These are phyloP conservation scores for sunflower (Helianthus annuus) DNA, from an alignment of 129 eudicot genomes.

Conservation along the genomic window DNA sequence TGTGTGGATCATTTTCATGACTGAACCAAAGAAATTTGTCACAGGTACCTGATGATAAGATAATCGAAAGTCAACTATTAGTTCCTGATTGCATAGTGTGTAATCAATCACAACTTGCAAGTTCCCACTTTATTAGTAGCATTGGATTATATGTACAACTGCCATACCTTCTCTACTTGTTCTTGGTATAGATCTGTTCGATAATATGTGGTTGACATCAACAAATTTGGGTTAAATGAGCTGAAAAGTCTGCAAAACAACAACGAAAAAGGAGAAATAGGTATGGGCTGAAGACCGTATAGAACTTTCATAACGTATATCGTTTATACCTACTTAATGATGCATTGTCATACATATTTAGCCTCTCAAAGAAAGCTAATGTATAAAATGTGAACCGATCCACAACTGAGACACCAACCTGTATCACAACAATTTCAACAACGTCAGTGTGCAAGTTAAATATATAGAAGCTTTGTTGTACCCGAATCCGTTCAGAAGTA, in stretches of 20 bases:
- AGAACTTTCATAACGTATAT: slow-evolving; percentile 9
- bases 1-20: slow-evolving; percentile 93
- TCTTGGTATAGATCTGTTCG: slow-evolving; percentile 86
- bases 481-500: neutral
- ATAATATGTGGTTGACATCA: slow-evolving; percentile 94
- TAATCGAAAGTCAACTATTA: too few species aligned
- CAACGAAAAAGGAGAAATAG: slow-evolving; percentile 4
- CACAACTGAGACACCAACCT: slow-evolving; percentile 99
- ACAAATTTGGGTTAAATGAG: slow-evolving; percentile 67
- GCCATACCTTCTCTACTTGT: slow-evolving; percentile 64
- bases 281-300: neutral
- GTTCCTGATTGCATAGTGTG: too few species aligned
- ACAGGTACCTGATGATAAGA: slow-evolving; percentile 70
- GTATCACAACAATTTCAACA: slow-evolving; percentile 27
- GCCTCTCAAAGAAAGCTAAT: slow-evolving; percentile 94
- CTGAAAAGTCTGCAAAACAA: slow-evolving; percentile 70
- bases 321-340: slow-evolving; percentile 80
- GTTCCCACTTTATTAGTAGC: too few species aligned
- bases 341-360: slow-evolving; percentile 88
- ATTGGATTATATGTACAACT: slow-evolving; percentile 3
- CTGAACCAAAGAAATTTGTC: slow-evolving; percentile 97
- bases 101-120: too few species aligned
- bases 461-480: neutral
- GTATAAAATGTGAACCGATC: slow-evolving; percentile 95
- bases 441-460: neutral